Conservation (phyloP, 2,329 filamentous ascomycete species). For the Metarhizium album region DNA sequence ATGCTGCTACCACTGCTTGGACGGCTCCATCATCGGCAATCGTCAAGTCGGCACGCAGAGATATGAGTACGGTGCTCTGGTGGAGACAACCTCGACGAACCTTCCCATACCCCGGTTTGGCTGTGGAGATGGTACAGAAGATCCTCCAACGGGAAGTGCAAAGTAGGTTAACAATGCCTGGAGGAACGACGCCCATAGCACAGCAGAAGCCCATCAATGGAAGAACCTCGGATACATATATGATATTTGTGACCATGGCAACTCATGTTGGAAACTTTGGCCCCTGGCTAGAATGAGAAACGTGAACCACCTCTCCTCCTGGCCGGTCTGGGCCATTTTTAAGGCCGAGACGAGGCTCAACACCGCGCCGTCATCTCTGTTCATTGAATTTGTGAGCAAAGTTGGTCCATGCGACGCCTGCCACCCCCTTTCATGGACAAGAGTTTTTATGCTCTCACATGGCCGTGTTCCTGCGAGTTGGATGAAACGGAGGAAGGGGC, state of each 20-base stretch:
- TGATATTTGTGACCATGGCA: conserved; percentile 1
- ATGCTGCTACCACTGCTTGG: neutral
- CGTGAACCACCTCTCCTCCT: neutral
- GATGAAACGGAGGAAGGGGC: conserved; percentile 2
- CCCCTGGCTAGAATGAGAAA: conserved; percentile 1
- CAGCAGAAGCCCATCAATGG: neutral
- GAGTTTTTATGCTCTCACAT: neutral
- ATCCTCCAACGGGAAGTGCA: neutral
- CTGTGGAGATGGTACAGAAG: neutral
- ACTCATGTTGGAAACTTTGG: conserved; percentile 3
- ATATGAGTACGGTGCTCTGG: neutral
- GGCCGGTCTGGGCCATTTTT: neutral
- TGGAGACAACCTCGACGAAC: too few relatives aligned
- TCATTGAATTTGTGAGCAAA: neutral
- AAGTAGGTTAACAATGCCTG: neutral
- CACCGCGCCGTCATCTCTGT: neutral
- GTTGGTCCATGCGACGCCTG: neutral
- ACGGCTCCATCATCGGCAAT: neutral
- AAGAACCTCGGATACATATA: neutral
- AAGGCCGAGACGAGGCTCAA: conserved; percentile 2
- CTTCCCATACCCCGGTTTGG: neutral
- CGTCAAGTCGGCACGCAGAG: neutral
- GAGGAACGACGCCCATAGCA: neutral
- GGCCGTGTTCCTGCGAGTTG: neutral
- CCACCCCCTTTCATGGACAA: neutral